Percentiles rank a stretch among this genome's conserved stretches.
Conservation (phyloP, 2,329 filamentous ascomycete species). For the Diaporthe amygdali region DNA sequence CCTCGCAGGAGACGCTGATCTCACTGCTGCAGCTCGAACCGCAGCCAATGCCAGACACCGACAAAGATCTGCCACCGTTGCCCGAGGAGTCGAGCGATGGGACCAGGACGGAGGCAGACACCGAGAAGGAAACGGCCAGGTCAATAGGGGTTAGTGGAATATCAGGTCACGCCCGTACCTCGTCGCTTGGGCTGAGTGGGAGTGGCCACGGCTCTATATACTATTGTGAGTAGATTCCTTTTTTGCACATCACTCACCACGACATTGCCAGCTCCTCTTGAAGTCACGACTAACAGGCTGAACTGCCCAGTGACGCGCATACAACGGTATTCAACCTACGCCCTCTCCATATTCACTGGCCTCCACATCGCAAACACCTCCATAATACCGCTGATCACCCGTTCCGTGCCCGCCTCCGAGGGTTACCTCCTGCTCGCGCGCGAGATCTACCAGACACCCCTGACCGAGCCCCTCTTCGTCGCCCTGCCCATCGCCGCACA, state of each 20-base stretch:
- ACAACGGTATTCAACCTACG: constrained; percentile 89
- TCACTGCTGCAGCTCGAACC: constrained; percentile 83
- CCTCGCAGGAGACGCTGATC: constrained; percentile 60
- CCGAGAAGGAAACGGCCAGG: neutral
- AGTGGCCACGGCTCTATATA: constrained; percentile 72
- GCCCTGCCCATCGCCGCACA: constrained; percentile 77
- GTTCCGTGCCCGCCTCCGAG: constrained; percentile 76
- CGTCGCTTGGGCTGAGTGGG: constrained; percentile 63
- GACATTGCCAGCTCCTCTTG: neutral
- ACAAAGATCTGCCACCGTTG: constrained; percentile 51
- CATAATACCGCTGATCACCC: constrained; percentile 76
- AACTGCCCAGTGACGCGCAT: constrained; percentile 63
- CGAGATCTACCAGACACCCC: constrained; percentile 86
- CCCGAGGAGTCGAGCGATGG: constrained; percentile 37
- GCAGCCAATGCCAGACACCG: constrained; percentile 68
- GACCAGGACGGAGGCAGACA: neutral
- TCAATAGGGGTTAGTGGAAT: neutral
- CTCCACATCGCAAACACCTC: constrained; percentile 84
- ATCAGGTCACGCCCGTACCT: constrained; percentile 35
- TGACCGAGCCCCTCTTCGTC: constrained; percentile 81
- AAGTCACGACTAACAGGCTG: neutral
- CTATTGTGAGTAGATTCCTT: constrained; percentile 65
- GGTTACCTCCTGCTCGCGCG: constrained; percentile 88
- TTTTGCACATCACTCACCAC: constrained; percentile 29
- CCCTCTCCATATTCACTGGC: constrained; percentile 76